phyloP scores from a whole-genome alignment of 2,329 filamentous ascomycete species.

The Diaporthe helianthi region DNA sequence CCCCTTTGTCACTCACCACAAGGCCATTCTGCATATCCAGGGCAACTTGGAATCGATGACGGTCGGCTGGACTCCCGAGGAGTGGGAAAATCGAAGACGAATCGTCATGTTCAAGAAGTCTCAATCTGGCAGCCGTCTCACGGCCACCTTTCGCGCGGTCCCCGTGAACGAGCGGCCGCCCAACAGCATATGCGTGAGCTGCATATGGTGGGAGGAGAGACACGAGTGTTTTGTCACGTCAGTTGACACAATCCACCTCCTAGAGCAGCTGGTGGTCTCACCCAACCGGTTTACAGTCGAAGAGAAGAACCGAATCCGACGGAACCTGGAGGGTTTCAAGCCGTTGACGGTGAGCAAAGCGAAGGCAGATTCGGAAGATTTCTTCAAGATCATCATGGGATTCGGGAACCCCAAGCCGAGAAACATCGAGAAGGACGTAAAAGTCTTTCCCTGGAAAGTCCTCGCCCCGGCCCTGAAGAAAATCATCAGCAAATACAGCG shows the following conservation, averaged over 20 bases:
- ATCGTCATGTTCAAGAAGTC: slow-evolving; percentile 88
- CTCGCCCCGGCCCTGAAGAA: slow-evolving; percentile 89
- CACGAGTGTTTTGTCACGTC: slow-evolving; percentile 92
- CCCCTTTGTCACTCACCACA: slow-evolving; percentile 73
- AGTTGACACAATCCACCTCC: slow-evolving; percentile 93
- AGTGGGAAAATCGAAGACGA: slow-evolving; percentile 78
- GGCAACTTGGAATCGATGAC: slow-evolving; percentile 88
- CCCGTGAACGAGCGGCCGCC: slow-evolving; percentile 78
- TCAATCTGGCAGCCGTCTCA: slow-evolving; percentile 83
- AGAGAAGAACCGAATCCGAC: slow-evolving; percentile 96
- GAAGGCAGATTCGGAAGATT: slow-evolving; percentile 91
- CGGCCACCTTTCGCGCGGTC: slow-evolving; percentile 80
- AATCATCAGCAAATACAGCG: slow-evolving; percentile 94
- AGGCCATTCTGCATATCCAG: slow-evolving; percentile 83
- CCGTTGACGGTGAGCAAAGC: slow-evolving; percentile 93
- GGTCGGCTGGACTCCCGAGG: slow-evolving; percentile 81
- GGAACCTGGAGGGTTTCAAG: slow-evolving; percentile 93
- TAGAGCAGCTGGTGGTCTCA: slow-evolving; percentile 84
- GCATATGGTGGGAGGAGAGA: slow-evolving; percentile 96
- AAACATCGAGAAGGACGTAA: slow-evolving; percentile 99
- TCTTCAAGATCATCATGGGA: slow-evolving; percentile 99
- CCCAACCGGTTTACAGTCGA: slow-evolving; percentile 88
- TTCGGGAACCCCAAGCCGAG: slow-evolving; percentile 94
- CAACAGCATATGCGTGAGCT: slow-evolving; percentile 93
- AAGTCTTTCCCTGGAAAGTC: slow-evolving; percentile 97